Conservation (phyloP, 768 basidiomycete genomes). For the Podaxis rugospora region DNA sequence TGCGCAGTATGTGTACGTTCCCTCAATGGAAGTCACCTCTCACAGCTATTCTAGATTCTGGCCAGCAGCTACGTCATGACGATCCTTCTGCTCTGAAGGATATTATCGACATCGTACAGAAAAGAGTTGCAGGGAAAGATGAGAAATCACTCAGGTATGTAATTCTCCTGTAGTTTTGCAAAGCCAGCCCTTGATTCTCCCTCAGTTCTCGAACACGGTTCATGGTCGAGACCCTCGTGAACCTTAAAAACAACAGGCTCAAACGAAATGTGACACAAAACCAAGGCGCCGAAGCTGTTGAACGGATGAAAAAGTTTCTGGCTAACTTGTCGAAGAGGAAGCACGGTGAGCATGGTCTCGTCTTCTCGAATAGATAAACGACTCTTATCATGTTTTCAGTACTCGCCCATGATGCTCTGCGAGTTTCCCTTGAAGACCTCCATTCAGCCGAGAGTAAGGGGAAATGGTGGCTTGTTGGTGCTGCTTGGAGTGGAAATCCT, state of each 20-base stretch:
- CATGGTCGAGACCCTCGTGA: slow-evolving; percentile 91
- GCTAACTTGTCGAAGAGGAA: slow-evolving; percentile 70
- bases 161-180: neutral
- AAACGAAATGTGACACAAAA: slow-evolving; percentile 61
- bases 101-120: slow-evolving; percentile 79
- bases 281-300: slow-evolving; percentile 71
- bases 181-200: neutral
- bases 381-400: slow-evolving; percentile 38
- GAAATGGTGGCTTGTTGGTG: slow-evolving; percentile 99
- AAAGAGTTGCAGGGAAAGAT: slow-evolving; percentile 53
- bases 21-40: neutral
- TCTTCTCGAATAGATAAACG: neutral
- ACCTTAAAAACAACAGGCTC: slow-evolving; percentile 88
- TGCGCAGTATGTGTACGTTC: slow-evolving; percentile 57
- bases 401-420: slow-evolving; percentile 78
- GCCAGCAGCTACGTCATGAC: slow-evolving; percentile 84
- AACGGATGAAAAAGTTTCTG: slow-evolving; percentile 87
- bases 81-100: slow-evolving; percentile 92
- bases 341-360: slow-evolving; percentile 47
- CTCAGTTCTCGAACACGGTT: slow-evolving; percentile 84
- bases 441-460: slow-evolving; percentile 80
- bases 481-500: slow-evolving; percentile 93
- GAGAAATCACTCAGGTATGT: slow-evolving; percentile 44
- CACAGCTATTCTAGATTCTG: slow-evolving; percentile 62
- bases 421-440: slow-evolving; percentile 82